Base-by-base conservation (phyloP, 2,329 filamentous ascomycete genomes). In the Colletotrichum musae region DNA sequence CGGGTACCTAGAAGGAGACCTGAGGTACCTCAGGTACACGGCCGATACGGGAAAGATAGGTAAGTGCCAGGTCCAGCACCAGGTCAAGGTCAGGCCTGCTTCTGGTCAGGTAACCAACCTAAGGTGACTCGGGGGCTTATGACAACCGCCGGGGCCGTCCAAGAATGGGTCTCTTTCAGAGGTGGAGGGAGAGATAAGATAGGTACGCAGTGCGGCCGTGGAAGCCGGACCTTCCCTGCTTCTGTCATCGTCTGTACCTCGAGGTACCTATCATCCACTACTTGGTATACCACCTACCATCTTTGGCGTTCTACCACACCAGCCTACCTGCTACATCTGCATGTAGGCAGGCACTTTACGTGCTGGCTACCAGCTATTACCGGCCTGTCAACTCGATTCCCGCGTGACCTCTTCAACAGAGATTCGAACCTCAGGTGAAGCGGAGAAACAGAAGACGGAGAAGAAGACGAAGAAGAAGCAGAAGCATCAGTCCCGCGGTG, bases 141-240 rank as follows among this genome's bases (percentile, higher is more conserved):
- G 21, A 50, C 47, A 18, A 50, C 13, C 47, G 48, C 58, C 32
- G 47, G 47, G 58, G 47, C 26, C 47, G 36, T 51, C 58, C 51
- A 60, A 51, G 58, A 59, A 59, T 36, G 45, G 58, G 50, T 32
- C 13, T 36, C 15, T n/a, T 48, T 50, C 18, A 16, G 36, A 39
- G 39, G 45, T 16, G 15, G 51, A 69, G 39, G 45, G 28, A n/a
- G 51, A 69, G 61, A 69, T 69, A 64, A 63, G 64, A 68, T 68
- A 69, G 41, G 32, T 36, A 36, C 32, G 32, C 21, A 24, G 21
- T 24, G 21, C 21, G 21, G 21, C 32, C 32, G 32, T 36, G 50
- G 56, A 28, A 54, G 61, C 54, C 28, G 52, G 66, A 66, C 66
- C 54, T 69, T 69, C 66, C 54, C 50, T 58, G 45, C 43, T 41